Base-by-base conservation (phyloP, 176 grass and related monocot species). In the Ensete glaucum region DNA sequence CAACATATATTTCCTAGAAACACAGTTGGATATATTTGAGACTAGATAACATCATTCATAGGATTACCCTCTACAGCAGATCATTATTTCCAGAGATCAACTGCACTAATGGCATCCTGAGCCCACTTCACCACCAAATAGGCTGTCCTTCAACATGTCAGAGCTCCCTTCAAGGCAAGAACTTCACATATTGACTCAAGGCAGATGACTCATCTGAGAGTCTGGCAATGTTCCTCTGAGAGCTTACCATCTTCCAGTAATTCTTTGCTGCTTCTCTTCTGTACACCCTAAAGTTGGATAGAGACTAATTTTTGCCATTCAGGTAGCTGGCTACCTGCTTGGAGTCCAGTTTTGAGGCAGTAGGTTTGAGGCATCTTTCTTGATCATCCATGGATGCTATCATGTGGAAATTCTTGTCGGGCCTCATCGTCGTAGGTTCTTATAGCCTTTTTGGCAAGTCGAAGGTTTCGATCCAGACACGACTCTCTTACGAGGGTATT, bases 381-480 rank as follows among this genome's bases (percentile, higher is more conserved):
- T 23, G 22, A 23, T 23, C 22, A 23, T 23, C 22, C 22, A 23
- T 23, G 22, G 22, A 23, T 23, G 22, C 22, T 23, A 23, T 23
- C 22, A 23, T 23, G 22, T 23, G 22, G 22, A 23, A 23, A 23
- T 23, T 23, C 22, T 23, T 23, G 22, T 23, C 22, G 22, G 6
- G 52, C 52, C 24, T 73, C 48, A 15, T 22, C 22, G 23, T 73
- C 71, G 14, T 73, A 73, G 51, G 71, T 52, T 54, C 71, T 73
- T 16, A 52, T 51, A 73, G 71, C 52, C 52, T 73, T 52, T 54
- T 73, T 51, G 5, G 52, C 20, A 25, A 51, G 4, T 73, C 21
- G 20, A 54, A 73, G 10, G 71, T 73, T 25, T n/a, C n/a, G n/a
- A n/a, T n/a, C n/a, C n/a, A n/a, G n/a, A n/a, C n/a, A n/a, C n/a